Evolutionary conservation across 1,284 basidiomycete genomes (phyloP).

Genomic region (Ustilago trichophora): DNA sequence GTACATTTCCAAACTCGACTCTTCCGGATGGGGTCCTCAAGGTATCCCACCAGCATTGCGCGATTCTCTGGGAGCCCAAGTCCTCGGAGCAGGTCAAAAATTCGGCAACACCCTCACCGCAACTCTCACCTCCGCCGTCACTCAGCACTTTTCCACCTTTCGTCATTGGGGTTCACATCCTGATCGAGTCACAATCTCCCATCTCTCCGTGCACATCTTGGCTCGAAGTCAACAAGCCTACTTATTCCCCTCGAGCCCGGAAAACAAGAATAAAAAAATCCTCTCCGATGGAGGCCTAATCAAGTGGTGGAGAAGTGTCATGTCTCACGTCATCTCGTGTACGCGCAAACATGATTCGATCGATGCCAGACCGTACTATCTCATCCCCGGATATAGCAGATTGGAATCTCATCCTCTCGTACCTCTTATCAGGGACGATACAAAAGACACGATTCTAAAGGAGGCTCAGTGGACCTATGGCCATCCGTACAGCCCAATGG

Average conservation of each 20-base stretch:
- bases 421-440: constrained; percentile 34
- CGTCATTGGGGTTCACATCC: constrained; percentile 71
- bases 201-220: constrained; percentile 78
- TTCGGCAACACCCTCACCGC: constrained; percentile 69
- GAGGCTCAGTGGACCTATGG: constrained; percentile 58
- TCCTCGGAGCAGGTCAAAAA: constrained; percentile 1
- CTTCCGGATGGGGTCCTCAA: constrained; percentile 77
- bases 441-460: neutral
- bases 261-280: constrained; percentile 76
- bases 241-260: constrained; percentile 86
- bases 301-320: constrained; percentile 82
- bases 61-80: neutral
- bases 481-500: constrained; percentile 55
- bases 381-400: constrained; percentile 59
- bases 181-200: too few species aligned
- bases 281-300: constrained; percentile 83
- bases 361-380: constrained; percentile 52
- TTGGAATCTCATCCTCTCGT: constrained; percentile 58
- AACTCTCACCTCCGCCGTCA: constrained; percentile 75
- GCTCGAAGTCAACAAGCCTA: constrained; percentile 91
- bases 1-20: constrained; percentile 93
- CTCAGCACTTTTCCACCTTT: constrained; percentile 73
- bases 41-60: constrained; percentile 16
- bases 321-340: constrained; percentile 45
- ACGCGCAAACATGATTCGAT: constrained; percentile 14